Base-by-base conservation (phyloP, 2,329 filamentous ascomycete species). In the Triangularia setosa region DNA sequence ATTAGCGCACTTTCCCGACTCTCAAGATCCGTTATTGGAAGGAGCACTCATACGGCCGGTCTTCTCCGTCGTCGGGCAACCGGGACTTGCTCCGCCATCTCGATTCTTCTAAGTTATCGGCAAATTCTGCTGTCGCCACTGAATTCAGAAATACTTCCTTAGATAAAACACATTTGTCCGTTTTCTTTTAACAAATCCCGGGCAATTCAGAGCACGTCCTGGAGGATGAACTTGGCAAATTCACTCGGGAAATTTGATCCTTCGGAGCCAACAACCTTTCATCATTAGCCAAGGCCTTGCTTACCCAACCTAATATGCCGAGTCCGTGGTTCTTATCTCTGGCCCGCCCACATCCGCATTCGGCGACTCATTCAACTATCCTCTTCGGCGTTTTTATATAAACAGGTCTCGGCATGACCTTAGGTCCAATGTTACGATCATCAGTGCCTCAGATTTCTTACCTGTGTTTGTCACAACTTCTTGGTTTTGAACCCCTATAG, bases 31-130 rank as follows among this genome's bases (percentile, higher is more conserved):
- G n/a, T 23, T 40, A 30, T 25, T 14, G 33, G 40, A 59, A 33
- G 60, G 54, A 24, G 25, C 53, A 35, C 61, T 24, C 55, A 67
- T 65, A 67, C 63, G 28, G 64, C 60, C 21, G 67, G 67, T n/a
- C 67, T 30, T 27, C 67, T 61, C 6, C 69, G 70, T 44, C 68
- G 65, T 35, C 66, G 35, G 40, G 14, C 64, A 11, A 48, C n/a
- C 12, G 30, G 7, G 52, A 63, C 66, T 23, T 63, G 61, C 55
- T 69, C 65, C 61, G 61, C 58, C 55, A 54, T 59, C 9, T 30
- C 6, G 30, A 33, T 33, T 33, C 27, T n/a, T n/a, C n/a, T n/a
- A 30, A 21, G 16, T 21, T 33, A 14, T 16, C 52, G 52, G 25
- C 12, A 27, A n/a, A 48, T 48, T 48, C 40, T 44, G 35, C 12